Conservation (phyloP, 805 yeast genomes). For the Wickerhamomyces subpelliculosus region DNA sequence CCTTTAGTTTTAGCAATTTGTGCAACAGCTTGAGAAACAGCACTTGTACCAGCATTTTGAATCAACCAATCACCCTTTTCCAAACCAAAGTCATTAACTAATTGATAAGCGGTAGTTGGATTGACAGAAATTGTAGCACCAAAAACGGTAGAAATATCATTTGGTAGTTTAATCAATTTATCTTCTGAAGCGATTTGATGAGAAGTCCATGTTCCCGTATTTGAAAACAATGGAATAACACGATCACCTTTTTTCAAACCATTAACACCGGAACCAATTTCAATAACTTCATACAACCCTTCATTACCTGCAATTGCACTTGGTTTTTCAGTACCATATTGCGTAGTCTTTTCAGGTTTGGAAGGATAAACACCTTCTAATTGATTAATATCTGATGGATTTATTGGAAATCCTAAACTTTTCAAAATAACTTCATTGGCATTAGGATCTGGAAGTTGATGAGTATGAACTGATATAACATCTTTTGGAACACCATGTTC, state of each 20-base stretch:
- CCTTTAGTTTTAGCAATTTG: constrained; percentile 81
- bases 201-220: constrained; percentile 93
- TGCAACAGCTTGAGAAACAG: constrained; percentile 86
- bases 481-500: constrained; percentile 62
- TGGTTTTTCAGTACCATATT: constrained; percentile 54
- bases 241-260: constrained; percentile 67
- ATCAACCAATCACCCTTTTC: constrained; percentile 72
- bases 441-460: constrained; percentile 40
- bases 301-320: constrained; percentile 90
- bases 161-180: constrained; percentile 48
- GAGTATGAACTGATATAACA: constrained; percentile 44
- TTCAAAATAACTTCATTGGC: constrained; percentile 50
- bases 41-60: constrained; percentile 95
- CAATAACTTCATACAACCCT: constrained; percentile 82
- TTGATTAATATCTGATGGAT: constrained; percentile 87
- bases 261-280: constrained; percentile 49
- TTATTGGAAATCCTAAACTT: constrained; percentile 75
- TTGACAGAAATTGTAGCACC: constrained; percentile 92
- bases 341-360: constrained; percentile 48
- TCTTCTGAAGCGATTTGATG: constrained; percentile 50
- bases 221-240: constrained; percentile 72
- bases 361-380: constrained; percentile 82
- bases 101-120: constrained; percentile 86
- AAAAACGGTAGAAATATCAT: constrained; percentile 43
- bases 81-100: constrained; percentile 60